Evolutionary conservation across 2,329 filamentous ascomycete genomes (phyloP).

Genomic region (Neonectria hederae): DNA sequence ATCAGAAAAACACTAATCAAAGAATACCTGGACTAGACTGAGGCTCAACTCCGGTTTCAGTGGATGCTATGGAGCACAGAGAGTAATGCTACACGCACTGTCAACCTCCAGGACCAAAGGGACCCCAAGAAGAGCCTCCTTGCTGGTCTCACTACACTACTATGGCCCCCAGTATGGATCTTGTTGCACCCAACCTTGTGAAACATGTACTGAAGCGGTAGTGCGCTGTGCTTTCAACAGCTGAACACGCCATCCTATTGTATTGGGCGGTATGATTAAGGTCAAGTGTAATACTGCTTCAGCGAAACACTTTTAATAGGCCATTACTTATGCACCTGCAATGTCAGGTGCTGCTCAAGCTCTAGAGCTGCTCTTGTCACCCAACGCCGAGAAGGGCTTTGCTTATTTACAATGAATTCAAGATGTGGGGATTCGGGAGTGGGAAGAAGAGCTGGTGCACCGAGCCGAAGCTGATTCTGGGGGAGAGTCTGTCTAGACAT

Average conservation of each 20-base stretch:
- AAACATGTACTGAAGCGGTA: not conserved
- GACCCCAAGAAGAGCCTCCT: not conserved
- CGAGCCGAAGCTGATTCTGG: too few species aligned
- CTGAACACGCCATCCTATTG: not conserved
- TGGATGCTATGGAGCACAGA: slow-evolving; percentile 2
- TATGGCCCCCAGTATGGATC: too few species aligned
- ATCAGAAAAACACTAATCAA: not conserved
- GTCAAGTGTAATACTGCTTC: not conserved
- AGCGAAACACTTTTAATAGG: not conserved
- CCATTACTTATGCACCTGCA: not conserved
- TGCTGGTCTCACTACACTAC: not conserved
- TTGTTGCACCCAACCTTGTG: not conserved
- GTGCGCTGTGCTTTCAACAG: too few species aligned
- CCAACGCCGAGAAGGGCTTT: too few species aligned
- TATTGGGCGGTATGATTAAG: not conserved
- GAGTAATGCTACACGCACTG: not conserved
- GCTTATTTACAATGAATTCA: too few species aligned
- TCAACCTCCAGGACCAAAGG: not conserved
- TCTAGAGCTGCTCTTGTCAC: not conserved
- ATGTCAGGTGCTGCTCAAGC: not conserved
- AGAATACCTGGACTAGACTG: too few species aligned
- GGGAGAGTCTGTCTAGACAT: too few species aligned
- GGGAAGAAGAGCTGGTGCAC: too few species aligned
- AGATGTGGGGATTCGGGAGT: too few species aligned
- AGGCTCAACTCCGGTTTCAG: not conserved